These are phyloP conservation scores for Yamadazyma oceani DNA, from an alignment of 1,139 yeast species.

Conservation along the genomic window DNA sequence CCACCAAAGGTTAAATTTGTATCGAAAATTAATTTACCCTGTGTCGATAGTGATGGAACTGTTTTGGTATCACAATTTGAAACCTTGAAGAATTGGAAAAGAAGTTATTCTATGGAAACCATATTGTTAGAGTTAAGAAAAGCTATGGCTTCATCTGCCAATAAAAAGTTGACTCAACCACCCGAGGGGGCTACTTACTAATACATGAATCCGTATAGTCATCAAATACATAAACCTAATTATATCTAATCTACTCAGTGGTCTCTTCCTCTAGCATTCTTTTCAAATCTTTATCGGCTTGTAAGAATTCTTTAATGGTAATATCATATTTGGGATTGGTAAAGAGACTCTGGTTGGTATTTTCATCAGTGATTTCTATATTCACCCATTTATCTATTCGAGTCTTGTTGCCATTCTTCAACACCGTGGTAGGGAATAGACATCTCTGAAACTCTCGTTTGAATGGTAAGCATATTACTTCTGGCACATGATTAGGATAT, in stretches of 20 bases:
- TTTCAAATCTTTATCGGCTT: constrained; percentile 40
- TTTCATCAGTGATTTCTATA: constrained; percentile 42
- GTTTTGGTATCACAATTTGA: constrained; percentile 64
- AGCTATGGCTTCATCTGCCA: constrained; percentile 76
- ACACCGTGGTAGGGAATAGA: constrained; percentile 25
- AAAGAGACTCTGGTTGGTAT: constrained; percentile 34
- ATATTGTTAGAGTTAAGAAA: constrained; percentile 82
- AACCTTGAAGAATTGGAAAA: constrained; percentile 80
- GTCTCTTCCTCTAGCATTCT: constrained; percentile 27
- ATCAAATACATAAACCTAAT: not conserved
- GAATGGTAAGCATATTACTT: constrained; percentile 55
- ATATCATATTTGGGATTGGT: constrained; percentile 23
- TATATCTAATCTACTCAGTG: not conserved
- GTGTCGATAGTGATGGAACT: constrained; percentile 73
- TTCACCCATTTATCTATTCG: constrained; percentile 34
- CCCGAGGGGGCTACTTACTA: constrained; percentile 76
- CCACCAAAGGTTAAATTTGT: constrained; percentile 84
- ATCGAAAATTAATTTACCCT: constrained; percentile 85
- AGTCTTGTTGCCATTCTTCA: constrained; percentile 28
- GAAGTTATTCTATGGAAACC: constrained; percentile 89
- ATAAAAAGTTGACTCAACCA: constrained; percentile 88
- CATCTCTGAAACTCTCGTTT: constrained; percentile 54
- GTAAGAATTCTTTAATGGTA: constrained; percentile 36
- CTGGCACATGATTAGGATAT: constrained; percentile 26
- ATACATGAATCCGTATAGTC: not conserved